Conservation (phyloP, 345 rosid genomes). For the Durio zibethinus region DNA sequence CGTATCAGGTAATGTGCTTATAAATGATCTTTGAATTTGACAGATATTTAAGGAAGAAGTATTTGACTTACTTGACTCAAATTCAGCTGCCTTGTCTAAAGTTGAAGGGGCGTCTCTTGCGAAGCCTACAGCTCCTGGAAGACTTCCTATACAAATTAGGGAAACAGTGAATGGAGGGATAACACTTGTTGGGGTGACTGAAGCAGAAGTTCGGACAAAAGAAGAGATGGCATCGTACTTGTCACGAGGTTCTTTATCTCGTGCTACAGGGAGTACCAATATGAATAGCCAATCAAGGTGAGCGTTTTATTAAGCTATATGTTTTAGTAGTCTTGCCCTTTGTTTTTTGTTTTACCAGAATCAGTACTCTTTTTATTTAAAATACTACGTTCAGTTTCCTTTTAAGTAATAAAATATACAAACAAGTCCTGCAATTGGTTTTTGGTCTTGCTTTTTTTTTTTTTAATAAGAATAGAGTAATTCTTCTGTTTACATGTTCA, state of each 20-base stretch:
- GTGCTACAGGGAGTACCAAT: constrained; percentile 96
- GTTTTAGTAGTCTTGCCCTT: background rate
- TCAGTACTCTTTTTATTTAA: background rate
- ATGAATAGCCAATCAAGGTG: constrained; percentile 99
- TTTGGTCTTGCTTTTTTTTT: background rate
- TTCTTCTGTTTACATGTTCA: background rate
- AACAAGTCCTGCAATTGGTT: background rate
- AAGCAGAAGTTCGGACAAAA: constrained; percentile 77
- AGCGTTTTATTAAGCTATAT: background rate
- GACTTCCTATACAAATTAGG: constrained; percentile 83
- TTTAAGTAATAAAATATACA: background rate
- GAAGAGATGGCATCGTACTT: constrained; percentile 85
- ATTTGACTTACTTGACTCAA: constrained; percentile 77
- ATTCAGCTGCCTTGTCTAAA: constrained; percentile 39
- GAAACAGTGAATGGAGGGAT: constrained; percentile 92
- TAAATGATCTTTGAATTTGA: background rate
- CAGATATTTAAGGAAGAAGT: constrained; percentile 98
- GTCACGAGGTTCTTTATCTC: constrained; percentile 71
- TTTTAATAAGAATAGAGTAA: background rate
- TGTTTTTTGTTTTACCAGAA: background rate
- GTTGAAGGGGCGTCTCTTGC: constrained; percentile 38
- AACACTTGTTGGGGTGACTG: constrained; percentile 91
- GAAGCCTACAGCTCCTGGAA: constrained; percentile 49
- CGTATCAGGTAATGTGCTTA: background rate
- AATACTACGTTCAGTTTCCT: background rate